Evolutionary conservation across 139 green algal species (phyloP).

Genomic region (Haematococcus lacustris): DNA sequence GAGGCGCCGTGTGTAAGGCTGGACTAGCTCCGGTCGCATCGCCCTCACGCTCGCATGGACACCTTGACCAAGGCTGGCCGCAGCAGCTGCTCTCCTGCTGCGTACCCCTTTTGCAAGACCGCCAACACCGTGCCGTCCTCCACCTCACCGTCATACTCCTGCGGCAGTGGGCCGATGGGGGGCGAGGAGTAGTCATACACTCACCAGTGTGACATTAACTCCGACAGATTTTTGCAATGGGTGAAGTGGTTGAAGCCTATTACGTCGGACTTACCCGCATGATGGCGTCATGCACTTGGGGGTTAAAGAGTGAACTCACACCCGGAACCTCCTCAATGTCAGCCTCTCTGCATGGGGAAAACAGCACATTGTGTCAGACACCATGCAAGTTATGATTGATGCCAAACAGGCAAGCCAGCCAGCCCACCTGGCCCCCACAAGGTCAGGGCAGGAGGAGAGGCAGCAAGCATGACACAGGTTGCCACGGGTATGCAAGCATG

Average conservation of each 20-base stretch:
- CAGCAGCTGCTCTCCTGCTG: background rate
- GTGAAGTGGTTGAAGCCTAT: too few species aligned
- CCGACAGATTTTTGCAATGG: too few species aligned
- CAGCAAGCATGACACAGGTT: too few species aligned
- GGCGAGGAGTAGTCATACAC: background rate
- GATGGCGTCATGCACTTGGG: slow-evolving; percentile 26
- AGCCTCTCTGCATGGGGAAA: slow-evolving; percentile 1
- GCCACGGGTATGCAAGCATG: too few species aligned
- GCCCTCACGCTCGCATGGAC: too few species aligned
- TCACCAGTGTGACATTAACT: too few species aligned
- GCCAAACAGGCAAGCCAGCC: too few species aligned
- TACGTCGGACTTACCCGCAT: slow-evolving; percentile 20
- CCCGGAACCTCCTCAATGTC: slow-evolving; percentile 21
- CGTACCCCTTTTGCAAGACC: slow-evolving; percentile 30
- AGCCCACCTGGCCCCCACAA: too few species aligned
- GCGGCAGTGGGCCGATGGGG: background rate
- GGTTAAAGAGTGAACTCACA: slow-evolving; percentile 23
- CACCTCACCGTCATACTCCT: slow-evolving; percentile 9
- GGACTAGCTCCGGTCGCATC: too few species aligned
- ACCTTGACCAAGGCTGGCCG: slow-evolving; percentile 11
- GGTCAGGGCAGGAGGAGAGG: too few species aligned
- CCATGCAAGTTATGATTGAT: too few species aligned
- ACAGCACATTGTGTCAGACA: background rate
- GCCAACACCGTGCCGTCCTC: slow-evolving; percentile 21
- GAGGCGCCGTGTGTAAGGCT: too few species aligned